Evolutionary conservation across 1,284 basidiomycete genomes (phyloP).

Genomic region (Trametes hirsuta): DNA sequence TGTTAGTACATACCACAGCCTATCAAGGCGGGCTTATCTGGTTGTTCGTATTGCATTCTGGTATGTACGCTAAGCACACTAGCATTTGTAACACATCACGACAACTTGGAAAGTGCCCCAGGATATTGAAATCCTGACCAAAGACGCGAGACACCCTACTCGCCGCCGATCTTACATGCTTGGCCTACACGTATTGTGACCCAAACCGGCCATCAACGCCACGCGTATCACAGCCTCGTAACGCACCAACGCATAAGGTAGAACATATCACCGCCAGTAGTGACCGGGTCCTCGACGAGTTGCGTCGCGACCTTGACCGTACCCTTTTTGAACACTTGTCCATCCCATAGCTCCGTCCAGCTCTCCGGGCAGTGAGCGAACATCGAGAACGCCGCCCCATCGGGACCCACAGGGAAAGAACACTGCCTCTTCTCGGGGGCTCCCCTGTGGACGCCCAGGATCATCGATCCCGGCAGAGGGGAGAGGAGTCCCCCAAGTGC

Average conservation of each 20-base stretch:
- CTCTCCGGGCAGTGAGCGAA: slow-evolving; percentile 42
- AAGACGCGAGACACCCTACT: too few relatives aligned
- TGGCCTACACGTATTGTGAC: too few relatives aligned
- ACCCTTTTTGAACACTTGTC: slow-evolving; percentile 42
- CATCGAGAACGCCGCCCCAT: slow-evolving; percentile 2
- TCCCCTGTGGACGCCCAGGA: slow-evolving; percentile 39
- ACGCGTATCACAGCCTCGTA: slow-evolving; percentile 25
- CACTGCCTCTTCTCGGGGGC: slow-evolving; percentile 28
- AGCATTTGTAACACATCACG: too few relatives aligned
- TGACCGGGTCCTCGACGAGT: neutral
- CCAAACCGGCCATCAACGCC: slow-evolving; percentile 3
- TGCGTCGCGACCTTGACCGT: slow-evolving; percentile 40
- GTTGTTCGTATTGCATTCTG: too few relatives aligned
- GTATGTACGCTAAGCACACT: too few relatives aligned
- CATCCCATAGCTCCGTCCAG: slow-evolving; percentile 48
- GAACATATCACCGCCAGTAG: slow-evolving; percentile 4
- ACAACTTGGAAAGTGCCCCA: too few relatives aligned
- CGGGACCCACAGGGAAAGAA: slow-evolving; percentile 2
- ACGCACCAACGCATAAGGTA: slow-evolving; percentile 33
- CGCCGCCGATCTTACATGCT: too few relatives aligned
- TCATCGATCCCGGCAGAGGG: slow-evolving; percentile 37
- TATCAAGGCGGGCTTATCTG: too few relatives aligned
- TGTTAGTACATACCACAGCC: too few relatives aligned
- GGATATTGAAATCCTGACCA: too few relatives aligned
- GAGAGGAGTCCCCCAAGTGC: slow-evolving; percentile 44